A percentile compares a stretch with the other conserved stretches of the same genome.
phyloP scores from a whole-genome alignment of 1,284 basidiomycete species.

The Sparassis latifolia region DNA sequence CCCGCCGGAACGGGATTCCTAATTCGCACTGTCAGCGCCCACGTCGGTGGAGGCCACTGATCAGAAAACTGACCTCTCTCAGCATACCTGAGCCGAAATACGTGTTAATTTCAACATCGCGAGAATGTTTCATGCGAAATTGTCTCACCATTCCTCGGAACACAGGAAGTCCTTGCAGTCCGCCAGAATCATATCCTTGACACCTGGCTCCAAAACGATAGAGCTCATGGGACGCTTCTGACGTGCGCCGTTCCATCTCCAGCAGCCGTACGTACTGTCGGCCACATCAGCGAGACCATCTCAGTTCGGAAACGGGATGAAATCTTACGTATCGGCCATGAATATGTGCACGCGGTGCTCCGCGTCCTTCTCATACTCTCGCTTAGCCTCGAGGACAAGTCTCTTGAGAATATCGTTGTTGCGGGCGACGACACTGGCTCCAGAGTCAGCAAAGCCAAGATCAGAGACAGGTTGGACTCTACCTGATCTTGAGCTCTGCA shows the following conservation, averaged over 20 bases:
- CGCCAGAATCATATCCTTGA: slow-evolving; percentile 80
- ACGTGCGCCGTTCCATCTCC: slow-evolving; percentile 81
- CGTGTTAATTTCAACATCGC: neutral
- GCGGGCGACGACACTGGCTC: slow-evolving; percentile 68
- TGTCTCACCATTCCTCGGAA: slow-evolving; percentile 73
- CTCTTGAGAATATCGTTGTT: slow-evolving; percentile 81
- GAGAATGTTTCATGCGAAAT: slow-evolving; percentile 1
- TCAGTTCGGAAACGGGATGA: neutral
- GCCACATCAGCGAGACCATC: slow-evolving; percentile 3
- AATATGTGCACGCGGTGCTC: slow-evolving; percentile 84
- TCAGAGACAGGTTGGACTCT: slow-evolving; percentile 15
- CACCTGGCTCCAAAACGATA: slow-evolving; percentile 77
- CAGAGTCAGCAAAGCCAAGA: slow-evolving; percentile 6
- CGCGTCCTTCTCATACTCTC: slow-evolving; percentile 81
- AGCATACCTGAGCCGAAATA: slow-evolving; percentile 57
- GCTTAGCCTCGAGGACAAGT: slow-evolving; percentile 77
- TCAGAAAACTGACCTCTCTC: slow-evolving; percentile 55
- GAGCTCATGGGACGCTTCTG: slow-evolving; percentile 84
- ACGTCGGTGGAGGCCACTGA: slow-evolving; percentile 6
- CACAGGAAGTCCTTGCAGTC: slow-evolving; percentile 80
- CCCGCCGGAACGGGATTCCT: slow-evolving; percentile 83
- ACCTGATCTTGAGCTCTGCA: slow-evolving; percentile 75
- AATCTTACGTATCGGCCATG: slow-evolving; percentile 74
- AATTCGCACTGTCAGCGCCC: slow-evolving; percentile 4
- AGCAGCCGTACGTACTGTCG: slow-evolving; percentile 58